Percentiles rank a stretch among this genome's conserved stretches.
Conservation (phyloP, 202 grass and related monocot genomes). For the Musa balbisiana region DNA sequence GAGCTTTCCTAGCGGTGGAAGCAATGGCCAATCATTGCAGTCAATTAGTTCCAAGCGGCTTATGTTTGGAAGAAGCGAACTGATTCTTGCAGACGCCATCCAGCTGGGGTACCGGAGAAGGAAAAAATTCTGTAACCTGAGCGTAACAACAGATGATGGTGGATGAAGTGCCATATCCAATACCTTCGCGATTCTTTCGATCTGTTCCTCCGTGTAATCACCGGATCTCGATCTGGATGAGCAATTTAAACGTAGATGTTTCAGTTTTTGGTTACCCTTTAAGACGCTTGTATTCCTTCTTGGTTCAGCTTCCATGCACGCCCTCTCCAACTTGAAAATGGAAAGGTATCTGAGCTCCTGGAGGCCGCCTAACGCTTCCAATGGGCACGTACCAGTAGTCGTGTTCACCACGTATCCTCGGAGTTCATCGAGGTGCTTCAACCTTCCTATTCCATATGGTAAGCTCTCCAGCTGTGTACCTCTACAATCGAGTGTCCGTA, state of each 20-base stretch:
- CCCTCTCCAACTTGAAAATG: constrained; percentile 46
- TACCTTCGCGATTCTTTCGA: constrained; percentile 39
- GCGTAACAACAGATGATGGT: constrained; percentile 37
- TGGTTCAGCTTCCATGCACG: constrained; percentile 21
- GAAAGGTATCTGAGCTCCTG: constrained; percentile 47
- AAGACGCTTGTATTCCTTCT: background rate
- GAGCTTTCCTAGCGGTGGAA: no score
- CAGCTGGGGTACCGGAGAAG: constrained; percentile 46
- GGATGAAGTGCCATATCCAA: constrained; percentile 41
- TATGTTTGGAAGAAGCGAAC: background rate
- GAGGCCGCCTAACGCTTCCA: constrained; percentile 50
- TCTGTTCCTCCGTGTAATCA: background rate
- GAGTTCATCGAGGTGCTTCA: constrained; percentile 44
- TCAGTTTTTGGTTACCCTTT: constrained; percentile 21
- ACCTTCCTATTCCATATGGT: constrained; percentile 43
- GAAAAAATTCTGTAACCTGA: constrained; percentile 38
- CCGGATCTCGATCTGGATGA: no score
- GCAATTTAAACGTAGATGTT: background rate
- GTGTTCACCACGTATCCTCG: constrained; percentile 26
- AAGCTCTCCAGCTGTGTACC: constrained; percentile 13
- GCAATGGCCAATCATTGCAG: no score
- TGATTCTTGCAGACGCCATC: constrained; percentile 29
- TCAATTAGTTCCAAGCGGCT: no score
- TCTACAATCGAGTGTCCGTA: constrained; percentile 52
- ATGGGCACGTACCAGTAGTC: constrained; percentile 25